Evolutionary conservation across 352 stramenopile species (phyloP), one percentile per base, ranked within the genome.

Genomic region (Pythium oligandrum): DNA sequence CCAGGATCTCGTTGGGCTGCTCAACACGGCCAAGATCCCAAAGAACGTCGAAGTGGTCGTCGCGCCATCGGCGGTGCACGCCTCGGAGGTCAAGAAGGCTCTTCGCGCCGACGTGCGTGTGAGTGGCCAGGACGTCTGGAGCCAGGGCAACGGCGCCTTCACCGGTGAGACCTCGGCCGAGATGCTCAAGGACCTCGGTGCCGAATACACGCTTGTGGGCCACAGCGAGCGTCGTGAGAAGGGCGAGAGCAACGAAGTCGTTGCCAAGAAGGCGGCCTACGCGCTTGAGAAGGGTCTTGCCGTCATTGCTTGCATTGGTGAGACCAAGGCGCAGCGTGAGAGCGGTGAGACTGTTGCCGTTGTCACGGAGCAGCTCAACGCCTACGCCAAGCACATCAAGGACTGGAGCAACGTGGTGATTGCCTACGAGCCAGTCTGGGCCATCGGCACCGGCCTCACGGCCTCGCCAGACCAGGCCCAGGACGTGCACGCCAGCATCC

Each of bases 381-480:
- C 90, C 5, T 95, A 98, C 66, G 80, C 78, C 32, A 73, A 78
- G 26, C 75, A 86, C 51, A 86, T 95, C 46, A 78, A 90, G 51
- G 93, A 98, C 70, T 99, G 96, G 96, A 78, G 68, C 32, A 96
- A 96, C 60, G 83, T 98, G 31, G 95, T 98, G 9, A 94, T 99
- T 59, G 96, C 96, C 34, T 99, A 99, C 74, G 95, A 99, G 67
- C 93, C 96, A 37, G 93, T 98, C 49, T 98, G 95, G 95, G 96
- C 96, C 56, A 99, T 99, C 50, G 96, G 97, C 61, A 99, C 97
- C 56, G 97, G 97, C 57, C 79, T 98, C 37, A 98, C 94, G 50
- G 97, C 97, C 32, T 98, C 93, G 39, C 96, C 97, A n/a, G 92
- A 98, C 65, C 96, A 99, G 74, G 97, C 96, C 2, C 95, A 99